Conservation (phyloP, 2,329 filamentous ascomycete species). For the Nothophoma quercina region DNA sequence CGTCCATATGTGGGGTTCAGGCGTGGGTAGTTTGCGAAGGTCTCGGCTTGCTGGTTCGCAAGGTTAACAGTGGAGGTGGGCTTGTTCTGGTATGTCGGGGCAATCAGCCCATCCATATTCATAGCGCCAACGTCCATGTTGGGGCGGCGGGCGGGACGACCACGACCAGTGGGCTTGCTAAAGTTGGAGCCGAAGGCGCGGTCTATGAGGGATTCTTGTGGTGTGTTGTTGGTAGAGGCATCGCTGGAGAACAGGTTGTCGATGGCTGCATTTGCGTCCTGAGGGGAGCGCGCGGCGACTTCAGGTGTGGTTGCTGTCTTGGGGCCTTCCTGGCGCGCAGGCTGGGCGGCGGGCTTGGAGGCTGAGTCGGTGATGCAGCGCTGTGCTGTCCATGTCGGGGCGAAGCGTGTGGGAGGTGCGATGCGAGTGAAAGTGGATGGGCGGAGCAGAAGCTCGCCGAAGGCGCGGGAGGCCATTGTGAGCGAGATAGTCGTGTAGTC, state of each 20-base stretch:
- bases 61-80: slow-evolving; percentile 20
- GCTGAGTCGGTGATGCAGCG: slow-evolving; percentile 20
- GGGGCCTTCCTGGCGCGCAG: slow-evolving; percentile 7
- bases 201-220: background rate
- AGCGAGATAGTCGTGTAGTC: background rate
- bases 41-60: slow-evolving; percentile 28
- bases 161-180: slow-evolving; percentile 8
- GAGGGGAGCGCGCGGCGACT: slow-evolving; percentile 2
- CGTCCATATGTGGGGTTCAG: slow-evolving; percentile 53
- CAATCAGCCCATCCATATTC: slow-evolving; percentile 21
- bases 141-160: slow-evolving; percentile 5
- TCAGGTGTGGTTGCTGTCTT: slow-evolving; percentile 1
- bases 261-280: slow-evolving; percentile 23
- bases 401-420: slow-evolving; percentile 18
- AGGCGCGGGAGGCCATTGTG: slow-evolving; percentile 41
- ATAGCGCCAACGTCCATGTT: slow-evolving; percentile 31
- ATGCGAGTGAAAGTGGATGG: slow-evolving; percentile 34
- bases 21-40: slow-evolving; percentile 38
- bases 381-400: slow-evolving; percentile 26
- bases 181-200: slow-evolving; percentile 32
- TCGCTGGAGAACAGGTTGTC: slow-evolving; percentile 34
- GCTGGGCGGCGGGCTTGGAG: slow-evolving; percentile 18
- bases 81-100: slow-evolving; percentile 29
- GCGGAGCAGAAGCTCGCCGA: slow-evolving; percentile 44
- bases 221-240: slow-evolving; percentile 13